Conservation (phyloP, 1,139 yeast species). For the Nakaseomyces uthaithaninus region DNA sequence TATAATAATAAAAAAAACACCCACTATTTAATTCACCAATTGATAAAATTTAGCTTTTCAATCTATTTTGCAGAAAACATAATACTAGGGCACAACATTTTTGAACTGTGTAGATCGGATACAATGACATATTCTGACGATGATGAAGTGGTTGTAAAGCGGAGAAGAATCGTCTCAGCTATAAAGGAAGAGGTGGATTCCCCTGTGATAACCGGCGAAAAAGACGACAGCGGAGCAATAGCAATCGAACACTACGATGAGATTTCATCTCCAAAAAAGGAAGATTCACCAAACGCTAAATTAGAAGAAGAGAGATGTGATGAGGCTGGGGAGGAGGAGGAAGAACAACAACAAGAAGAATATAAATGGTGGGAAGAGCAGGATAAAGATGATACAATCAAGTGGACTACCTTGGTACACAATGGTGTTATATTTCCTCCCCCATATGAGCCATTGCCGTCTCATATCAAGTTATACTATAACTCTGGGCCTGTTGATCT, state of each 20-base stretch:
- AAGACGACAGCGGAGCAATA: no score
- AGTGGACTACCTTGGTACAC: conserved; percentile 83
- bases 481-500: conserved; percentile 66
- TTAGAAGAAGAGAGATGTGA: conserved; percentile 64
- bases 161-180: conserved; percentile 9
- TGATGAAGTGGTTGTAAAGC: conserved; percentile 4
- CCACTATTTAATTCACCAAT: background rate
- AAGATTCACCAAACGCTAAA: no score
- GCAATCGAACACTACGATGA: no score
- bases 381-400: conserved; percentile 61
- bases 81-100: no score
- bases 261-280: no score
- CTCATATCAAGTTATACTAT: conserved; percentile 66
- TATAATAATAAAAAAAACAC: background rate
- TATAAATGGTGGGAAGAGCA: conserved; percentile 76
- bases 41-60: no score
- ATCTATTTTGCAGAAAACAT: no score
- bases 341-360: conserved; percentile 35
- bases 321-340: conserved; percentile 34
- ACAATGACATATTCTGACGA: conserved; percentile 2
- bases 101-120: no score
- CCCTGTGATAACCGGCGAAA: background rate
- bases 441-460: conserved; percentile 77
- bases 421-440: conserved; percentile 94
- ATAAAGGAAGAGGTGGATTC: conserved; percentile 13